Conservation (phyloP, 2,329 filamentous ascomycete genomes). For the Fulvia fulva region DNA sequence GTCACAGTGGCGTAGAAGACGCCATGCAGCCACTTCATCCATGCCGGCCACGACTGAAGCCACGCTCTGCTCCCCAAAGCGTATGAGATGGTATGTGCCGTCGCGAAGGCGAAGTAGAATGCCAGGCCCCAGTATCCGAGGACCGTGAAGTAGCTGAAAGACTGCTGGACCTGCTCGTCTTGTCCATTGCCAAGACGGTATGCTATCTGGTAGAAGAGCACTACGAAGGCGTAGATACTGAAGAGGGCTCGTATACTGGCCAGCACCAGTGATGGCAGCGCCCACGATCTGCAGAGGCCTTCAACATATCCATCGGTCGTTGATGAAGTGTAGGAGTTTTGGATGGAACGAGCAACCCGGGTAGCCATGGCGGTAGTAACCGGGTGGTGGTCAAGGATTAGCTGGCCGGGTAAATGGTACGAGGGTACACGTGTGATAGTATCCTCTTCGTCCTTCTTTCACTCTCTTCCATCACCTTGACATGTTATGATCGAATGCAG, state of each 20-base stretch:
- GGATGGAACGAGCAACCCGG: background rate
- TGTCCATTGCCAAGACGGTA: constrained; percentile 57
- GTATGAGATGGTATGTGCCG: constrained; percentile 68
- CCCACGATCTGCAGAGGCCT: constrained; percentile 76
- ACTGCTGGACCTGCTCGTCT: constrained; percentile 47
- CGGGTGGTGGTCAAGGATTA: background rate
- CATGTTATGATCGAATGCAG: background rate
- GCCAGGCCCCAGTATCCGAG: constrained; percentile 78
- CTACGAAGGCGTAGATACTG: constrained; percentile 64
- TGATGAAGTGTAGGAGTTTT: constrained; percentile 12
- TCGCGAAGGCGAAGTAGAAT: constrained; percentile 70
- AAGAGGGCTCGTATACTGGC: constrained; percentile 52
- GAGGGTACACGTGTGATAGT: background rate
- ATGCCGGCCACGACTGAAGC: constrained; percentile 36
- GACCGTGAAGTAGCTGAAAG: constrained; percentile 79
- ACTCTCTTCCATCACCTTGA: background rate
- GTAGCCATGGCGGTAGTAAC: background rate
- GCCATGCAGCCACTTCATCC: constrained; percentile 38
- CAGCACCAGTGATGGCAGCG: constrained; percentile 63
- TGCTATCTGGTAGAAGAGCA: constrained; percentile 65
- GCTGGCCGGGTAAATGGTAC: background rate
- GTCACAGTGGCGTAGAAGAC: constrained; percentile 42
- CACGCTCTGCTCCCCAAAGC: constrained; percentile 36
- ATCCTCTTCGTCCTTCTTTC: background rate
- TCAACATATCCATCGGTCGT: constrained; percentile 15